Conservation (phyloP, 805 yeast species). For the Hanseniaspora lindneri region DNA sequence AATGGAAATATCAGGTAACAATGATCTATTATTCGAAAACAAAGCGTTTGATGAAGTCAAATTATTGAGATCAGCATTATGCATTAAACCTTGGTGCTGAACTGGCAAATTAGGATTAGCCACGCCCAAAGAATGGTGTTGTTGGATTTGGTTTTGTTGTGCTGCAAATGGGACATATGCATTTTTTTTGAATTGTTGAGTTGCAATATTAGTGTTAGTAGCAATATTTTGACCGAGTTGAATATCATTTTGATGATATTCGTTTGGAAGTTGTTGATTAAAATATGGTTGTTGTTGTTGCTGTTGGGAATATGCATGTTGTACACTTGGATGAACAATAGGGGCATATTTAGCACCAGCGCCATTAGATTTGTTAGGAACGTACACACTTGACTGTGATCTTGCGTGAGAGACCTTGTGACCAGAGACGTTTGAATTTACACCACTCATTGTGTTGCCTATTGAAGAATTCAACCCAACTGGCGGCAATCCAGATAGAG, state of each 20-base stretch:
- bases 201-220: background rate
- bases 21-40: too few species aligned
- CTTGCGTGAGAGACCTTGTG: constrained; percentile 23
- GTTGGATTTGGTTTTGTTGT: background rate
- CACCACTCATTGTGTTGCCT: constrained; percentile 16
- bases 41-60: too few species aligned
- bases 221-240: background rate
- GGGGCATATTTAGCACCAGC: constrained; percentile 33
- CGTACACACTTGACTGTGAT: constrained; percentile 27
- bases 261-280: constrained; percentile 2
- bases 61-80: too few species aligned
- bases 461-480: constrained; percentile 15
- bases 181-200: too few species aligned
- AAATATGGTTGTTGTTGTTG: constrained; percentile 6
- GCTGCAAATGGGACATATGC: background rate
- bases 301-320: constrained; percentile 15
- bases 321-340: constrained; percentile 26
- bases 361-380: constrained; percentile 24
- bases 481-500: constrained; percentile 16
- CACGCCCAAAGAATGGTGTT: too few species aligned
- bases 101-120: too few species aligned
- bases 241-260: background rate
- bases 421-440: background rate
- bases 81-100: too few species aligned
- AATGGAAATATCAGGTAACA: too few species aligned